A percentile compares a stretch with the other conserved stretches of the same genome.
phyloP scores from a whole-genome alignment of 768 basidiomycete species.

The Filobasidium floriforme region DNA sequence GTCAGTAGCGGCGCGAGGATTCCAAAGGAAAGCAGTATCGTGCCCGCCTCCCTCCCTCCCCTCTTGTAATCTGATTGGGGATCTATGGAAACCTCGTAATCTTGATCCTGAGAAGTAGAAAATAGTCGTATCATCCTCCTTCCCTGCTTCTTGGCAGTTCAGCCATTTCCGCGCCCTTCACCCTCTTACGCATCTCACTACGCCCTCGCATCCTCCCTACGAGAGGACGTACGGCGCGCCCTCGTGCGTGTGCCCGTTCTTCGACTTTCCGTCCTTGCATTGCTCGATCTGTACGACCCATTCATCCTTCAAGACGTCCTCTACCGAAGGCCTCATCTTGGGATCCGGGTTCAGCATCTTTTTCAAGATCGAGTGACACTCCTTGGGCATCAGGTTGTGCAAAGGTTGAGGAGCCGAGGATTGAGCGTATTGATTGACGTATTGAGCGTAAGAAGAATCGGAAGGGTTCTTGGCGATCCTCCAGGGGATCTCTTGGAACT shows the following conservation, averaged over 20 bases:
- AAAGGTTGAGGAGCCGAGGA: constrained; percentile 55
- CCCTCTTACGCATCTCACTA: background rate
- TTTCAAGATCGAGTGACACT: constrained; percentile 72
- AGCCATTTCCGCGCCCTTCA: background rate
- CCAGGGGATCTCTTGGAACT: constrained; percentile 95
- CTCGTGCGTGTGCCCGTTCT: constrained; percentile 35
- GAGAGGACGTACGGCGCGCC: constrained; percentile 20
- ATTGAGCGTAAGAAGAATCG: constrained; percentile 73
- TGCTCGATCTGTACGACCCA: constrained; percentile 80
- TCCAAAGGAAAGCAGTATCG: no score
- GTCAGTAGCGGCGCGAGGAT: no score
- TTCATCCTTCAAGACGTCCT: constrained; percentile 66
- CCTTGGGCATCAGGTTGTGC: constrained; percentile 77
- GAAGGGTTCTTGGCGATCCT: constrained; percentile 70
- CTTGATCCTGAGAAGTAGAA: no score
- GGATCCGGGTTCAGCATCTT: constrained; percentile 96
- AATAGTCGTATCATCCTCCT: no score
- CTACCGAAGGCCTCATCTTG: constrained; percentile 63
- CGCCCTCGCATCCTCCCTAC: background rate
- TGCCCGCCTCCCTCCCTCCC: no score
- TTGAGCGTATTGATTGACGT: constrained; percentile 56
- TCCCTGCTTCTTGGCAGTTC: no score
- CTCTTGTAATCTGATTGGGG: no score
- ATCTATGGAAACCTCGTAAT: no score
- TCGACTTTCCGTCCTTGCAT: constrained; percentile 52